Base-by-base conservation (phyloP, 108 stramenopile species). In the Poteriospumella lacustris region DNA sequence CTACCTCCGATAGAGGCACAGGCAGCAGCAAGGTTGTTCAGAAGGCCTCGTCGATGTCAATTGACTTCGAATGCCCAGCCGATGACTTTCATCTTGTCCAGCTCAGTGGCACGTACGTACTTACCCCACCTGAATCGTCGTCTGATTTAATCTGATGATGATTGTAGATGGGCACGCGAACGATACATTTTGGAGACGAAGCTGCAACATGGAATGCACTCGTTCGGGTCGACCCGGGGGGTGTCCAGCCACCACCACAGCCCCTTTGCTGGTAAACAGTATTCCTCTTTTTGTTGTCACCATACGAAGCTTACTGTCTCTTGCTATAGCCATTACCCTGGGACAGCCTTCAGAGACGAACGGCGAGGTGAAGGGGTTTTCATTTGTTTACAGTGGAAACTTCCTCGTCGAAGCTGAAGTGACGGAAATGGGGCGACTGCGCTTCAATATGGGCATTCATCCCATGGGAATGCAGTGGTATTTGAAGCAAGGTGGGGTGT, bases 301-400 rank as follows among this genome's bases (percentile, higher is more conserved):
- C 9, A 52, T 9, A 52, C 47, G 9, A 19, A 52, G 19, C 47
- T 52, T 52, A 19, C 19, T n/a, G n/a, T n/a, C n/a, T n/a, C n/a
- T n/a, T n/a, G n/a, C n/a, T n/a, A 39, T 58, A 2, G 75, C 39
- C 9, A 39, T 76, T 3, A 38, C 75, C 12, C 12, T 40, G 56
- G 75, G 75, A 24, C 29, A 1, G 34, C 75, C 75, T 3, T 56
- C 33, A 1, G 75, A 76, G 28, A 36, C 44, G 3, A 44, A 1
- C 2, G 75, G 75, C 75, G 59, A 76, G 56, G 58, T 58, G 59
- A 2, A 44, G 15, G 75, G 58, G 2, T 76, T 76, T 28, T 1
- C 56, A n/a, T 38, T 76, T n/a, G 28, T 76, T 1, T 76, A 76
- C n/a, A 38, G 33, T 2, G 75, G 75, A n/a, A 76, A 76, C 39